Percentiles rank a stretch among this genome's conserved stretches.
These are phyloP conservation scores for Lichtheimia ramosa DNA, from an alignment of 371 early-diverging fungal genomes.

Conservation along the genomic window DNA sequence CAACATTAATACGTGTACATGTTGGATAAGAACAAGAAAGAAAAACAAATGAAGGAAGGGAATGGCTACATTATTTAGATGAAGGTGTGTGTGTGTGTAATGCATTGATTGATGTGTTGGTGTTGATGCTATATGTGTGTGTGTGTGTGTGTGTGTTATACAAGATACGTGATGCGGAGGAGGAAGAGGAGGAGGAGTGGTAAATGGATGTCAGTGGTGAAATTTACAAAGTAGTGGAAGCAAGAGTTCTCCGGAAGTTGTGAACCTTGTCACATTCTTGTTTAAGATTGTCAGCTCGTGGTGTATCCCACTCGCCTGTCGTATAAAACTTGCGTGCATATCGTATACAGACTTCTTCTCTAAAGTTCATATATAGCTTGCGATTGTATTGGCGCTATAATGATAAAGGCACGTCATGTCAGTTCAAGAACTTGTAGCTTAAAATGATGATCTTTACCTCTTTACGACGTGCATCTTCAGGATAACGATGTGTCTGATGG, in stretches of 20 bases:
- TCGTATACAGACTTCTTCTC: slow-evolving; percentile 66
- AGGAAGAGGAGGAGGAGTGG: no score
- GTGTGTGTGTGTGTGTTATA: no score
- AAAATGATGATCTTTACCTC: slow-evolving; percentile 42
- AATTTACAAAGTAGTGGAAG: slow-evolving; percentile 3
- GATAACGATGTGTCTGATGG: slow-evolving; percentile 69
- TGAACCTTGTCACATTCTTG: slow-evolving; percentile 49
- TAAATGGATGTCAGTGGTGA: neutral
- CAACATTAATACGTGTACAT: no score
- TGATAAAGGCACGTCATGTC: neutral
- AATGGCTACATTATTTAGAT: no score
- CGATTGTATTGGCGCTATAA: slow-evolving; percentile 64
- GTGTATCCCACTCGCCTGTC: slow-evolving; percentile 49
- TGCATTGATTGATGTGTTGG: no score
- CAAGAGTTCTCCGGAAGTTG: slow-evolving; percentile 35
- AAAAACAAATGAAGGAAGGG: no score
- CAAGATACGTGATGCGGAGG: no score
- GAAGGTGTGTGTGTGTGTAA: no score
- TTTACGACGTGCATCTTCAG: slow-evolving; percentile 59
- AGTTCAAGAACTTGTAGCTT: neutral
- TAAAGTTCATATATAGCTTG: slow-evolving; percentile 60
- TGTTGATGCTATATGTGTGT: no score
- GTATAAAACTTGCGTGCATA: slow-evolving; percentile 60
- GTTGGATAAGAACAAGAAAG: no score
- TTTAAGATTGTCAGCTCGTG: slow-evolving; percentile 51